phyloP scores from a whole-genome alignment of 2,329 filamentous ascomycete species.

The Xylariaceae sp. region DNA sequence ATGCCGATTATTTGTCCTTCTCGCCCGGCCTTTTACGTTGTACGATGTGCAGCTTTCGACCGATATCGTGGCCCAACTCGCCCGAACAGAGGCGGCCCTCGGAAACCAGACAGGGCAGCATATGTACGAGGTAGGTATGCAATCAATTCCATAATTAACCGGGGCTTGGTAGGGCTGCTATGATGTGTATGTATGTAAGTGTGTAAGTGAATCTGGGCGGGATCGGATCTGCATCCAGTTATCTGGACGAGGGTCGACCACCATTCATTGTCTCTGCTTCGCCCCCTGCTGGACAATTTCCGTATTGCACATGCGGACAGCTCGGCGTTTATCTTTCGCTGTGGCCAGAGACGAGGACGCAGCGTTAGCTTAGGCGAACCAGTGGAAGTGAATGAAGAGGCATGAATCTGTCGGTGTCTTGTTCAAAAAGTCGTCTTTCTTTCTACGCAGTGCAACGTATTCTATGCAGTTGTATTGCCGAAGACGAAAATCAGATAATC shows the following conservation, averaged over 20 bases:
- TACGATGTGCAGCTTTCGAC: too few relatives aligned
- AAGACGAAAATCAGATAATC: conserved; percentile 5
- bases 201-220: neutral
- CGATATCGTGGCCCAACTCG: too few relatives aligned
- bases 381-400: conserved; percentile 1
- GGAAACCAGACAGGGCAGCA: neutral
- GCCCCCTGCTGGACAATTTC: conserved; percentile 12
- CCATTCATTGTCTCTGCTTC: neutral
- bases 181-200: too few relatives aligned
- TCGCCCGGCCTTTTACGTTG: too few relatives aligned
- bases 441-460: conserved; percentile 3
- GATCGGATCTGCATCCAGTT: conserved; percentile 18
- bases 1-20: too few relatives aligned
- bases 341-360: neutral
- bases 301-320: conserved; percentile 11
- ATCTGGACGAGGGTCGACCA: neutral
- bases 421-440: conserved; percentile 1
- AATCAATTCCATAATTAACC: neutral
- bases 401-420: neutral
- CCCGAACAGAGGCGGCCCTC: too few relatives aligned
- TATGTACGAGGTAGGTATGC: neutral
- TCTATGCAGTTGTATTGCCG: conserved; percentile 14
- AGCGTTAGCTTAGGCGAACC: neutral
- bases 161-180: neutral
- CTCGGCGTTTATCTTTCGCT: conserved; percentile 2